Conservation (phyloP, 1,139 yeast species). For the Pichia sp. region DNA sequence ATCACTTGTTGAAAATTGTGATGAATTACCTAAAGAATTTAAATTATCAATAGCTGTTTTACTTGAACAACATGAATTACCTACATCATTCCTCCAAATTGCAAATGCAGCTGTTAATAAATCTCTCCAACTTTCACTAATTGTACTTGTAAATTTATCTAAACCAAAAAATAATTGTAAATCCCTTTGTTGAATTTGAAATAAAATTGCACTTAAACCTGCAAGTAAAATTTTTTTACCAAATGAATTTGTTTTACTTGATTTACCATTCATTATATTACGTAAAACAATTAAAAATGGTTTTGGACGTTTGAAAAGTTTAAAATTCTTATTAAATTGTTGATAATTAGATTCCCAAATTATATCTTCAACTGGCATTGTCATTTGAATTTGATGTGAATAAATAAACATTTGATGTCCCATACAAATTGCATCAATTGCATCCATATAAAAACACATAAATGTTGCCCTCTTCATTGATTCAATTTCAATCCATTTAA, state of each 20-base stretch:
- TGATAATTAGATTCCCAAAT: conserved; percentile 51
- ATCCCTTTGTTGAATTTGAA: conserved; percentile 71
- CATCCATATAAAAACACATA: conserved; percentile 74
- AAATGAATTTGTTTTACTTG: conserved; percentile 35
- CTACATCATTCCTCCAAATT: conserved; percentile 31
- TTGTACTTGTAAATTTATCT: conserved; percentile 34
- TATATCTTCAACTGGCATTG: conserved; percentile 73
- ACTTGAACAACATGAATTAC: conserved; percentile 29
- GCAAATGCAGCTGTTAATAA: conserved; percentile 53
- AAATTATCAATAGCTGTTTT: conserved; percentile 30
- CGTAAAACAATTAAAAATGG: conserved; percentile 51
- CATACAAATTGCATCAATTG: conserved; percentile 71
- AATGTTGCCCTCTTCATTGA: conserved; percentile 70
- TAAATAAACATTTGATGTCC: conserved; percentile 68
- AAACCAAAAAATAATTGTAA: conserved; percentile 35
- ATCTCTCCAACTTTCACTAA: conserved; percentile 45
- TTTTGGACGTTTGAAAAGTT: conserved; percentile 22
- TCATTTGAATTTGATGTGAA: conserved; percentile 66
- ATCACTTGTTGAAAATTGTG: conserved; percentile 29
- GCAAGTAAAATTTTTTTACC: conserved; percentile 62
- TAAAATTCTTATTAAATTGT: conserved; percentile 17
- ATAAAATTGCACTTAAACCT: conserved; percentile 62
- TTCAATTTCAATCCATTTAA: conserved; percentile 56
- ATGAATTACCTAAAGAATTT: conserved; percentile 22
- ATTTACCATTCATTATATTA: conserved; percentile 45